Conservation (phyloP, 148 eudicot genomes). For the Fagopyrum homotropicum region DNA sequence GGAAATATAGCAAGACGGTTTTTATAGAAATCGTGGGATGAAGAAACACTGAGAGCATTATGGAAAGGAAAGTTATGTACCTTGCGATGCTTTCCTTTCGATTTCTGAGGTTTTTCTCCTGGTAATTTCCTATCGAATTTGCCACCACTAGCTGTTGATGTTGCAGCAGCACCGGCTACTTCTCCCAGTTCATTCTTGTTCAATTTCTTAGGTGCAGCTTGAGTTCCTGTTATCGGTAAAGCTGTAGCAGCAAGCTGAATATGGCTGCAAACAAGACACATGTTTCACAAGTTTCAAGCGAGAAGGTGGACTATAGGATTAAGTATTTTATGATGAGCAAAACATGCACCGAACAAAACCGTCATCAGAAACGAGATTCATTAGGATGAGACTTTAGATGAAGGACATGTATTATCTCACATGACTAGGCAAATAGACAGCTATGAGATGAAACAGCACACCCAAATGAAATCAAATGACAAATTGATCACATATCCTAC, state of each 20-base stretch:
- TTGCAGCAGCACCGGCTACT: conserved; percentile 91
- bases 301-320: not conserved
- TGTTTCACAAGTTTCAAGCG: not conserved
- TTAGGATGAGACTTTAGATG: not conserved
- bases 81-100: conserved; percentile 79
- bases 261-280: conserved; percentile 44
- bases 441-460: not conserved
- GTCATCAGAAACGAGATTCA: not conserved
- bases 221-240: conserved; percentile 79
- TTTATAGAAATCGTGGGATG: not conserved
- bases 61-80: conserved; percentile 23
- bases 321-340: not conserved
- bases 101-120: conserved; percentile 80
- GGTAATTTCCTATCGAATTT: conserved; percentile 89
- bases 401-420: not conserved
- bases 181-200: conserved; percentile 65
- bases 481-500: too few relatives aligned
- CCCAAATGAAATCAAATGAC: too few relatives aligned
- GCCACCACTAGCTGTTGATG: conserved; percentile 93
- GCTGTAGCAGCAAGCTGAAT: conserved; percentile 80
- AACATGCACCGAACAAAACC: not conserved
- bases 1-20: not conserved
- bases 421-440: not conserved
- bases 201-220: conserved; percentile 52
- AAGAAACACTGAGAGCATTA: not conserved